phyloP scores from a whole-genome alignment of 495 filamentous ascomycete species.

The Trichoderma virens region DNA sequence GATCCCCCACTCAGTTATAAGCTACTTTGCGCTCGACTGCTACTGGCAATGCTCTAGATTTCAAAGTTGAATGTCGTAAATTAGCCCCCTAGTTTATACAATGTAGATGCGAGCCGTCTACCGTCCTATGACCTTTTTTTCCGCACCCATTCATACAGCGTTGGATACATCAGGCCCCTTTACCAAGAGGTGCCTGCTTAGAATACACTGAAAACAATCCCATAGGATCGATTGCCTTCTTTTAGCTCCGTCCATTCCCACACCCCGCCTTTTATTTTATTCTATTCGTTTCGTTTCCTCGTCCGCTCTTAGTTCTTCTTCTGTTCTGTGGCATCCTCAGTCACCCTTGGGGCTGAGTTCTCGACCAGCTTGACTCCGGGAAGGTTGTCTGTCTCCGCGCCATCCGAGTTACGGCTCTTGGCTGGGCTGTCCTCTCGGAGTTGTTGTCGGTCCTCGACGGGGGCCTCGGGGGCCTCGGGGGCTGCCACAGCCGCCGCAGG shows the following conservation, averaged over 20 bases:
- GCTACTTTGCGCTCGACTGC: too few species aligned
- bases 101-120: slow-evolving; percentile 1
- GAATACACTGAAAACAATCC: neutral
- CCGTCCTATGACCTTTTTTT: neutral
- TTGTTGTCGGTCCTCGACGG: neutral
- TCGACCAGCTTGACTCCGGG: neutral
- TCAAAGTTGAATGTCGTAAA: slow-evolving; percentile 1
- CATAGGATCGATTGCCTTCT: neutral
- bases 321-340: neutral
- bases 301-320: neutral
- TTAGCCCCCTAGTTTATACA: neutral
- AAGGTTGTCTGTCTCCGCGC: neutral
- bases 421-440: neutral
- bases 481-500: neutral
- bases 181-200: neutral
- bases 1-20: too few species aligned
- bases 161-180: neutral
- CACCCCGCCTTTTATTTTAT: neutral
- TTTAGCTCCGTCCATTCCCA: neutral
- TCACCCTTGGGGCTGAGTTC: neutral
- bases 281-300: neutral
- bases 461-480: neutral
- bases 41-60: too few species aligned
- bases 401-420: neutral
- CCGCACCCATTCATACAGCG: neutral